Percentiles rank a stretch among this genome's conserved stretches.
Conservation (phyloP, 495 filamentous ascomycete genomes). For the Aspergillus egyptiacus region DNA sequence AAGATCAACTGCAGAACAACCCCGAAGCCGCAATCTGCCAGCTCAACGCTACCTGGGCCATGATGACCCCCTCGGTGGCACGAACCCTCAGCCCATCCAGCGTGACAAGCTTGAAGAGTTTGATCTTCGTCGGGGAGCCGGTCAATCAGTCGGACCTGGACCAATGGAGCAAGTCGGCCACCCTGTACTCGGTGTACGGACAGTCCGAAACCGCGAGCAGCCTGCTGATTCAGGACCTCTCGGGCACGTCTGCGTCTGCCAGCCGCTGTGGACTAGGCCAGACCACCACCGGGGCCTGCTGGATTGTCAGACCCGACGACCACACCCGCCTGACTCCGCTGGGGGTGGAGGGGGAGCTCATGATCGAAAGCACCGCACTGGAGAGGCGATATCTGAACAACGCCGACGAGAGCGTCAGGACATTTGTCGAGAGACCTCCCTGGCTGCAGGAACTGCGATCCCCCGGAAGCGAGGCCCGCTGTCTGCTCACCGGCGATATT, state of each 20-base stretch:
- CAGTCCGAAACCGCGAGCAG: conserved; percentile 23
- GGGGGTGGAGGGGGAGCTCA: conserved; percentile 49
- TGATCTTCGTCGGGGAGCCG: conserved; percentile 17
- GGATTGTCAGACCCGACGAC: conserved; percentile 58
- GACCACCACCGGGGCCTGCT: conserved; percentile 13
- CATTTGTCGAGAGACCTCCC: not conserved
- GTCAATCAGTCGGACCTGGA: conserved; percentile 7
- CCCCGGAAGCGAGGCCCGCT: not conserved
- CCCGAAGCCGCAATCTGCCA: conserved; percentile 20
- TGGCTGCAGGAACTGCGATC: not conserved
- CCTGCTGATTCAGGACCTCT: not conserved
- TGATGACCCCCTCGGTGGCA: conserved; percentile 29
- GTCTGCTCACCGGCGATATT: not conserved
- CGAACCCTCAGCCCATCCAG: conserved; percentile 9
- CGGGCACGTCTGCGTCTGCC: not conserved
- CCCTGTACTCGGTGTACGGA: conserved; percentile 29
- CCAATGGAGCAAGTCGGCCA: not conserved
- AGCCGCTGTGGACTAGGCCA: not conserved
- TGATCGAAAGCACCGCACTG: conserved; percentile 48
- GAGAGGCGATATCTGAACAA: conserved; percentile 47
- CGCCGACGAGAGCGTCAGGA: not conserved
- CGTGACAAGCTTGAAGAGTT: not conserved
- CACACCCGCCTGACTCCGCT: conserved; percentile 43
- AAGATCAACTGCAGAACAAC: conserved; percentile 22
- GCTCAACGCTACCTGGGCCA: conserved; percentile 19